Evolutionary conservation across 179 eudicot species (phyloP).

Genomic region (Carnegiea gigantea): DNA sequence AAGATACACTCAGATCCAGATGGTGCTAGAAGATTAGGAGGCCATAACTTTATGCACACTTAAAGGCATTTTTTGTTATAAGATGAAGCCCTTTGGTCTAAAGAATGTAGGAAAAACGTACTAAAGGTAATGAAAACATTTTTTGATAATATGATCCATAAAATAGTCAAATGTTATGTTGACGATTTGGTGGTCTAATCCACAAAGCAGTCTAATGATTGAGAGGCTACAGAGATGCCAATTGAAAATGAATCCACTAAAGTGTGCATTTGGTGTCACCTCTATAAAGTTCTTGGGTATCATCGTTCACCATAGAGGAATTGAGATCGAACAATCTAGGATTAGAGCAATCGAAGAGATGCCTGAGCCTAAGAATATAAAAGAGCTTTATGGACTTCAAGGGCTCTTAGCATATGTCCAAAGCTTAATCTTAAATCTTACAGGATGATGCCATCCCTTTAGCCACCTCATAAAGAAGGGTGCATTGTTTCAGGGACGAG

Average conservation of each 20-base stretch:
- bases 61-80: conserved; percentile 1
- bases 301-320: not conserved
- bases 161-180: no score
- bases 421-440: no score
- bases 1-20: no score
- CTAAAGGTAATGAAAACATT: conserved; percentile 2
- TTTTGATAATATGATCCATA: not conserved
- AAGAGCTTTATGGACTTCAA: no score
- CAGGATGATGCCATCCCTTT: no score
- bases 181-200: no score
- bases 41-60: not conserved
- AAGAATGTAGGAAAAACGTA: conserved; percentile 10
- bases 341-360: not conserved
- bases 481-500: not conserved
- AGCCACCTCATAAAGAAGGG: no score
- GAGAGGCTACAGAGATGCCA: no score
- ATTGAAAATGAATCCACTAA: conserved; percentile 4
- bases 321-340: conserved; percentile 1
- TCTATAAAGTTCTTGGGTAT: not conserved
- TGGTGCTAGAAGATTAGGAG: not conserved
- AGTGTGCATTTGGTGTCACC: no score
- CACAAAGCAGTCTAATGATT: not conserved
- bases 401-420: no score
- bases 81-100: conserved; percentile 8
- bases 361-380: no score